These are phyloP conservation scores for Dimocarpus longan DNA, from an alignment of 345 rosid genomes.

Conservation along the genomic window DNA sequence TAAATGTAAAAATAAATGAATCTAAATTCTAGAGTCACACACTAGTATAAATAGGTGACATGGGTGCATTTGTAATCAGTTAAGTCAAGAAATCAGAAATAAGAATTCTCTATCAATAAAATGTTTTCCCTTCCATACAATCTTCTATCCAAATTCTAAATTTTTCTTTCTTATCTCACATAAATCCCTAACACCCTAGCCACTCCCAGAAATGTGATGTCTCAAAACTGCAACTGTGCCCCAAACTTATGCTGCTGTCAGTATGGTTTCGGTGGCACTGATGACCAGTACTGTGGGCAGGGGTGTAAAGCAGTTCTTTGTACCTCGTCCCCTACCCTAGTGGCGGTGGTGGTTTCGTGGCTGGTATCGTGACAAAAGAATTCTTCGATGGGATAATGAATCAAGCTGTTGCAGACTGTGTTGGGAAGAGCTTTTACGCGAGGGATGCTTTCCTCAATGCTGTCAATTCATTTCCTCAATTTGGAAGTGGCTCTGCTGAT, in stretches of 20 bases:
- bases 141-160: no score
- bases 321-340: slow-evolving; percentile 11
- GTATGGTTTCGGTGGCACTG: slow-evolving; percentile 46
- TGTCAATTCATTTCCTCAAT: slow-evolving; percentile 10
- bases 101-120: no score
- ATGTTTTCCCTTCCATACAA: no score
- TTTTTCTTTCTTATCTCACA: no score
- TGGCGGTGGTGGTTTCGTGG: slow-evolving; percentile 32
- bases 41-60: no score
- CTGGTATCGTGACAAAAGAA: slow-evolving; percentile 37
- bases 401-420: slow-evolving; percentile 37
- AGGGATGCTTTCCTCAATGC: slow-evolving; percentile 26
- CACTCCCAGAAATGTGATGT: slow-evolving; percentile 11
- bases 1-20: no score
- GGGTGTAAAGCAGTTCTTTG: slow-evolving; percentile 62
- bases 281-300: slow-evolving; percentile 36
- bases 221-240: slow-evolving; percentile 62
- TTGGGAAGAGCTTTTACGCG: slow-evolving; percentile 51
- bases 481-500: slow-evolving; percentile 26
- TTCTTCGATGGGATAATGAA: slow-evolving; percentile 49
- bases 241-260: slow-evolving; percentile 49
- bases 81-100: no score
- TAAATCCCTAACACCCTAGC: not conserved
- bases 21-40: no score
- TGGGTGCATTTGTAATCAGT: no score